Evolutionary conservation across 1,284 basidiomycete species (phyloP), one percentile per base, ranked within the genome.

Genomic region (Austroboletus niveus): DNA sequence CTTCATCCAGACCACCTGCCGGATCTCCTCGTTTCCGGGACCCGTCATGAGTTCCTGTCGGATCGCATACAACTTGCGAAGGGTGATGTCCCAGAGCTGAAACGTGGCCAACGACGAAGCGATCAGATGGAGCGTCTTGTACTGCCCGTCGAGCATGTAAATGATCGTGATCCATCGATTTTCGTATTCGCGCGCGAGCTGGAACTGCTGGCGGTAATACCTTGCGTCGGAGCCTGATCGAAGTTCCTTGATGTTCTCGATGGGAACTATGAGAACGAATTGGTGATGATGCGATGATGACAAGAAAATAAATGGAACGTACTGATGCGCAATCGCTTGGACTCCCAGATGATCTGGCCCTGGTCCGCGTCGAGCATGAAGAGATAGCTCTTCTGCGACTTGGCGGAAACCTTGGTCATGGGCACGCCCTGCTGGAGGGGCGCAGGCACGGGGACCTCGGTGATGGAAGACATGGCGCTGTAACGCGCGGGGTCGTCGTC

Each of bases 71-170:
- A 89, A 70, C 48, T 78, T 75, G 29, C 77, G 75, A 20, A 91
- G 66, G 0, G 84, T 85, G 48, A 72, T 72, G 56, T 85, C 78
- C 85, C 87, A 89, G 67, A 87, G 75, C 5, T 75, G 71, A 62
- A 91, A 88, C 0, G 85, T 77, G 24, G 90, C 84, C 45, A 75
- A 72, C 0, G 87, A 85, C 1, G 85, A 75, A 0, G 94, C 91
- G 54, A 98, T 82, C 52, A 98, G 78, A 64, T 98, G 94, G 12
- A 97, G 79, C 0, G 92, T 89, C 75, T 98, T 98, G 83, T 95
- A 98, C 43, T 82, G 80, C 32, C 84, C 84, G 27, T 85, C 84
- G 51, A 86, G 75, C 44, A 87, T 80, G 63, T 92, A 92, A 49
- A 91, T 76, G 73, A 92, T 79, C 8, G 88, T 89, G 52, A 92